Percentiles rank a stretch among this genome's conserved stretches.
Conservation (phyloP, 805 yeast species). For the Kluyveromyces lactis region DNA sequence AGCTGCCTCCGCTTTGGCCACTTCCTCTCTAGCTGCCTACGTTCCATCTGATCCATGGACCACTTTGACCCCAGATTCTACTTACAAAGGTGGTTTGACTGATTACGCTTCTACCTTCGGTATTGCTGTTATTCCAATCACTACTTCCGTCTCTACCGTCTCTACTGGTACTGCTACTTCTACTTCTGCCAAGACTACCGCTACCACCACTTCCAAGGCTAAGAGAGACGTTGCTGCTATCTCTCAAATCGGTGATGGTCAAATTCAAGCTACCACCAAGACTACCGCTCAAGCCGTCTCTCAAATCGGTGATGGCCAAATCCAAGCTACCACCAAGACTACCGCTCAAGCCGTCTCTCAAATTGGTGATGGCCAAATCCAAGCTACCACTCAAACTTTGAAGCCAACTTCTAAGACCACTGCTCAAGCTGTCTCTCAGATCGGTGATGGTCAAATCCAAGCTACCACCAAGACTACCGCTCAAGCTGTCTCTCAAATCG, state of each 20-base stretch:
- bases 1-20: slow-evolving; percentile 15
- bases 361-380: slow-evolving; percentile 25
- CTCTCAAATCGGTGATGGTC: slow-evolving; percentile 43
- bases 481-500: slow-evolving; percentile 37
- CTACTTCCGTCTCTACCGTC: slow-evolving; percentile 26
- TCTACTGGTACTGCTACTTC: slow-evolving; percentile 31
- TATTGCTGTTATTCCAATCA: slow-evolving; percentile 52
- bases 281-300: slow-evolving; percentile 34
- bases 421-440: slow-evolving; percentile 30
- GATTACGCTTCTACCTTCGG: slow-evolving; percentile 54
- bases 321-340: slow-evolving; percentile 28
- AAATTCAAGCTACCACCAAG: slow-evolving; percentile 33
- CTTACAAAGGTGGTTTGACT: slow-evolving; percentile 47
- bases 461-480: slow-evolving; percentile 25
- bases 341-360: slow-evolving; percentile 25
- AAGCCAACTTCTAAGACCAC: slow-evolving; percentile 18
- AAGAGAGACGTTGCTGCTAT: slow-evolving; percentile 38
- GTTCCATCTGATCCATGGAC: slow-evolving; percentile 42
- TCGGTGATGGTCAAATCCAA: slow-evolving; percentile 25
- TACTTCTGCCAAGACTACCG: slow-evolving; percentile 38
- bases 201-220: slow-evolving; percentile 50
- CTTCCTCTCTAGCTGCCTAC: slow-evolving; percentile 14
- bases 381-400: slow-evolving; percentile 29
- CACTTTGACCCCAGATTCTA: slow-evolving; percentile 57
- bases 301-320: slow-evolving; percentile 25